These are phyloP conservation scores for Polymyxa betae DNA, from an alignment of 208 protist species.

Conservation along the genomic window DNA sequence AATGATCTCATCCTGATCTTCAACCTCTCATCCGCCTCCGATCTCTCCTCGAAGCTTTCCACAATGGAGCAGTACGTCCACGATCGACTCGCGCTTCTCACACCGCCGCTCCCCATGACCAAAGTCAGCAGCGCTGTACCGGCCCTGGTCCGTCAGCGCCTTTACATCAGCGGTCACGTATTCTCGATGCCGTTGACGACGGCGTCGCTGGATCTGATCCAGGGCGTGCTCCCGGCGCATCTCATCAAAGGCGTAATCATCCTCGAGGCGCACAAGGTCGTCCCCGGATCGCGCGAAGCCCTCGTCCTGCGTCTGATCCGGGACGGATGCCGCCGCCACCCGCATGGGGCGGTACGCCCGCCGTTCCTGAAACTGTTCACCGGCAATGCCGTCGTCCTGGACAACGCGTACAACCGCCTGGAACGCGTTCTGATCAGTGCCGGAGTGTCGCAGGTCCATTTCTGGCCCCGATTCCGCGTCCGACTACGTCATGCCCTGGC, in stretches of 20 bases:
- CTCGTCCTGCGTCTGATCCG: constrained; percentile 6
- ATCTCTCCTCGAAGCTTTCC: not conserved
- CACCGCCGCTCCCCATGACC: not conserved
- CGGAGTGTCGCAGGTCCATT: not conserved
- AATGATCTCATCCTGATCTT: constrained; percentile 25
- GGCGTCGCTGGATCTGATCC: constrained; percentile 11
- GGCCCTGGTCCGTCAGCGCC: not conserved
- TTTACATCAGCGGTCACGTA: constrained; percentile 21
- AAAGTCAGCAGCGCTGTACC: not conserved
- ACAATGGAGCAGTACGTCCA: not conserved
- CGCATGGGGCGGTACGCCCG: not conserved
- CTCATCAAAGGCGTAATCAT: constrained; percentile 16
- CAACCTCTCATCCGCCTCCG: not conserved
- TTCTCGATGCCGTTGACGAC: constrained; percentile 15
- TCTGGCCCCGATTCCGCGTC: constrained; percentile 22
- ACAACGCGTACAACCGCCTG: not conserved
- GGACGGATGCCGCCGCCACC: not conserved
- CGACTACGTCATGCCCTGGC: not conserved
- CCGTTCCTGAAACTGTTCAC: constrained; percentile 38
- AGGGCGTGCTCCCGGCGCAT: not conserved
- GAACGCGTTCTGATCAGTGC: not conserved
- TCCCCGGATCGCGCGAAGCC: not conserved
- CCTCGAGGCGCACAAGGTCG: constrained; percentile 10
- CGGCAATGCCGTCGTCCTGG: not conserved
- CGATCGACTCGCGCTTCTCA: not conserved